Conservation (phyloP, 164 flowering plant species). For the Stephania cephalantha region DNA sequence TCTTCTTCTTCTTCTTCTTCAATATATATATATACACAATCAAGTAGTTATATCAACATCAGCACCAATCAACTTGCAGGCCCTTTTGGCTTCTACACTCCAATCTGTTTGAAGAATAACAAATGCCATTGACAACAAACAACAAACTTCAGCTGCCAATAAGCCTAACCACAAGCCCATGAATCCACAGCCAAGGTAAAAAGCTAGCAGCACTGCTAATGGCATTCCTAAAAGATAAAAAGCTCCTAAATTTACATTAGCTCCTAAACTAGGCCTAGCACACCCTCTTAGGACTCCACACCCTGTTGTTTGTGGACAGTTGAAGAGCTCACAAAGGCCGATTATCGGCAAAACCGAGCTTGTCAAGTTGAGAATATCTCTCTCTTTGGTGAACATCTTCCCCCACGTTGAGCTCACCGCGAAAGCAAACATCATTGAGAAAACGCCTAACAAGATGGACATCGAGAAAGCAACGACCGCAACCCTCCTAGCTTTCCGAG, state of each 20-base stretch:
- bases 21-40: neutral
- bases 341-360: slow-evolving; percentile 13
- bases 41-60: neutral
- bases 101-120: slow-evolving; percentile 14
- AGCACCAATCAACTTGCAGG: slow-evolving; percentile 14
- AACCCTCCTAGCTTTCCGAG: slow-evolving; percentile 17
- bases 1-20: neutral
- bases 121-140: slow-evolving; percentile 14
- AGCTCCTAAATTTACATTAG: slow-evolving; percentile 16
- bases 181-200: slow-evolving; percentile 14
- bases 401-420: slow-evolving; percentile 12
- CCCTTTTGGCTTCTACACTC: slow-evolving; percentile 17
- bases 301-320: slow-evolving; percentile 16
- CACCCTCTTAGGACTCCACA: slow-evolving; percentile 14
- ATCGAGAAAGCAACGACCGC: slow-evolving; percentile 9
- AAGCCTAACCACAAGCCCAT: slow-evolving; percentile 17
- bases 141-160: slow-evolving; percentile 16
- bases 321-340: slow-evolving; percentile 17
- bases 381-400: slow-evolving; percentile 10
- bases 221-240: slow-evolving; percentile 17
- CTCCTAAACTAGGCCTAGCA: slow-evolving; percentile 17
- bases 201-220: slow-evolving; percentile 8
- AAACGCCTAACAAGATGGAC: slow-evolving; percentile 8
- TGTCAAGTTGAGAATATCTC: slow-evolving; percentile 9
- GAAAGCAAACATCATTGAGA: slow-evolving; percentile 12